Evolutionary conservation across 768 basidiomycete species (phyloP), one percentile per base, ranked within the genome.

Genomic region (Dendrothele bispora): DNA sequence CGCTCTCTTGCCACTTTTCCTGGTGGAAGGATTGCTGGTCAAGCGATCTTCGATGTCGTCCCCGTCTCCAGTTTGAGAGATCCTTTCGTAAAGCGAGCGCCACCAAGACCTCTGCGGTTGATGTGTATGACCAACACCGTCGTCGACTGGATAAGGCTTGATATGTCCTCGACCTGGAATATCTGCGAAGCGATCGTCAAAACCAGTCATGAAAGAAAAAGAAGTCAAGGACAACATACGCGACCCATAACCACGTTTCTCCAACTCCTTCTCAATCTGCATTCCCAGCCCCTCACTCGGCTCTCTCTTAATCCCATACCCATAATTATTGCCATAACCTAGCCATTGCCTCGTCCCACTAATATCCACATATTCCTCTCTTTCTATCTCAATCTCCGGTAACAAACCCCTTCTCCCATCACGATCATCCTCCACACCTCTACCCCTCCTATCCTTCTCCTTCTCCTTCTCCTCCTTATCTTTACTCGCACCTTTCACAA

Each of bases 261-360:
- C 64, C 7, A 83, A 61, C 61, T 83, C 83, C 32, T 60, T 68
- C 54, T 79, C 75, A 27, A 84, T 75, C 60, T 80, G 77, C 24
- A 67, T 67, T 43, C 70, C 77, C 10, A 85, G 62, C 6, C 68
- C 71, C 29, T 80, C 80, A 55, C 80, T 83, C 58, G 70, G 69
- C 61, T 83, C 80, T 43, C 67, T 53, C 5, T 59, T 64, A 17
- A 77, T 61, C 3, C 72, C 76, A 59, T 77, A 77, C 7, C 57
- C 70, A 48, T 75, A 70, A 53, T 72, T 62, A 53, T 77, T 70
- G 1, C 77, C 77, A 1, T 70, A 28, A 20, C 75, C 74, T 7
- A 83, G 60, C 80, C 80, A 83, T 53, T 79, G 77, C 52, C 70
- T 64, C 50, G 76, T 75, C 0, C 70, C 74, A 26, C 61, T 71